Evolutionary conservation across 2,329 filamentous ascomycete genomes (phyloP), one percentile per base, ranked within the genome.

Genomic region (Coniochaeta sp.): DNA sequence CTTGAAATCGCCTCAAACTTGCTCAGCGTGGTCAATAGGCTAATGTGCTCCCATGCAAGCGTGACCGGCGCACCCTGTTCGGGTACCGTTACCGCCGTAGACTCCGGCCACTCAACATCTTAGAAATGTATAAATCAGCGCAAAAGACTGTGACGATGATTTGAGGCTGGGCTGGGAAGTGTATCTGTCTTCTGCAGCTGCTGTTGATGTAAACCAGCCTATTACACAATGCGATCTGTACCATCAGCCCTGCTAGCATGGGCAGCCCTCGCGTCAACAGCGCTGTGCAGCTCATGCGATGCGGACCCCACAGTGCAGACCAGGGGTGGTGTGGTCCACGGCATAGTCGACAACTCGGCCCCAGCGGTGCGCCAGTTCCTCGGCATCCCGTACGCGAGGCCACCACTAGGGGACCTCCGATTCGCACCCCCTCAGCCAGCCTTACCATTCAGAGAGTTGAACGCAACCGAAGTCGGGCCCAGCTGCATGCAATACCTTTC

Each of bases 371-470:
- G 55, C 18, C 59, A 61, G 49, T 66, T 63, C 48, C 58, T 66
- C 18, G 61, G 61, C 1, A 63, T 66, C 32, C 63, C 63, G 6
- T 66, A 58, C 49, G 63, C 61, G 1, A 40, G 57, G n/a, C 61
- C 64, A 8, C 64, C 64, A 1, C n/a, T 61, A 2, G 55, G 51
- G n/a, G 14, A 51, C 6, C 58, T 58, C 9, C 62, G 63, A 7
- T 65, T 64, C 48, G 49, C 54, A 12, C 58, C 61, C 8, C 61
- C 63, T 1, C 49, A 60, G 40, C 54, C 49, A 6, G 50, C 56
- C 10, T 31, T 40, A 9, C 52, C 58, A 3, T 56, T 53, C 40
- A 52, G 54, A 2, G 47, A 51, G 0, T 26, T 60, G 18, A 28
- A 58, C 3, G 58, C 59, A 3, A 61, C 50, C 3, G 12, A 53